A percentile compares a stretch with the other conserved stretches of the same genome.
Evolutionary conservation across 2,329 filamentous ascomycete genomes (phyloP).

Genomic region (Aspergillaceae sp.): DNA sequence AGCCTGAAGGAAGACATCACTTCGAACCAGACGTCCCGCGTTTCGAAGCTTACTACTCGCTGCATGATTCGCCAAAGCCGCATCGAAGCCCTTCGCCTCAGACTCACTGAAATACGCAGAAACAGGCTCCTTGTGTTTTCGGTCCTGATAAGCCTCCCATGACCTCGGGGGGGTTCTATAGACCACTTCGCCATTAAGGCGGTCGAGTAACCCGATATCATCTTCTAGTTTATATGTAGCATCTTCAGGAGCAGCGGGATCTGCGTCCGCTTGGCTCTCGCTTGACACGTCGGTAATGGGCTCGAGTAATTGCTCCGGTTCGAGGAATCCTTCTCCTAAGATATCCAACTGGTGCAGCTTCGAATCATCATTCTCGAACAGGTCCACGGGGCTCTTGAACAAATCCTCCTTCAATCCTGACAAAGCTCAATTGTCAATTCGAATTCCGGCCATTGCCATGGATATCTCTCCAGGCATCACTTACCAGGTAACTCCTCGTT

Average conservation of each 20-base stretch:
- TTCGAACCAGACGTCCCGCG: slow-evolving; percentile 24
- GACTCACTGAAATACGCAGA: slow-evolving; percentile 39
- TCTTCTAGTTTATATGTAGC: slow-evolving; percentile 15
- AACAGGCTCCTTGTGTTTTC: slow-evolving; percentile 20
- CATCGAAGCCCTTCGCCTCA: slow-evolving; percentile 32
- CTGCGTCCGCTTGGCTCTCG: slow-evolving; percentile 13
- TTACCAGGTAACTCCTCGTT: slow-evolving; percentile 27
- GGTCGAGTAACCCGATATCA: slow-evolving; percentile 27
- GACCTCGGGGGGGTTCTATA: slow-evolving; percentile 20
- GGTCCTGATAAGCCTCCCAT: slow-evolving; percentile 36
- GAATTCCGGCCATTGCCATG: background rate
- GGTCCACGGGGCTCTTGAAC: slow-evolving; percentile 15
- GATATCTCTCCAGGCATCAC: slow-evolving; percentile 2
- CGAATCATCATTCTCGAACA: slow-evolving; percentile 16
- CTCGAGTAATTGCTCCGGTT: slow-evolving; percentile 12
- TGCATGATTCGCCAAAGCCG: slow-evolving; percentile 23
- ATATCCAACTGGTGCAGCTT: slow-evolving; percentile 26
- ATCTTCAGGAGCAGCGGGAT: slow-evolving; percentile 12
- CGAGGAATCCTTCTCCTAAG: slow-evolving; percentile 18
- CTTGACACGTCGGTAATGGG: slow-evolving; percentile 13
- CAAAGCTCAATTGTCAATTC: background rate
- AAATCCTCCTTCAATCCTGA: slow-evolving; percentile 17
- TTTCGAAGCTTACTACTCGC: slow-evolving; percentile 12
- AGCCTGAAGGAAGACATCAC: slow-evolving; percentile 32
- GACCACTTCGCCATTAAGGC: slow-evolving; percentile 9